These are phyloP conservation scores for Zarea fungicola DNA, from an alignment of 2,329 filamentous ascomycete genomes.

Conservation along the genomic window DNA sequence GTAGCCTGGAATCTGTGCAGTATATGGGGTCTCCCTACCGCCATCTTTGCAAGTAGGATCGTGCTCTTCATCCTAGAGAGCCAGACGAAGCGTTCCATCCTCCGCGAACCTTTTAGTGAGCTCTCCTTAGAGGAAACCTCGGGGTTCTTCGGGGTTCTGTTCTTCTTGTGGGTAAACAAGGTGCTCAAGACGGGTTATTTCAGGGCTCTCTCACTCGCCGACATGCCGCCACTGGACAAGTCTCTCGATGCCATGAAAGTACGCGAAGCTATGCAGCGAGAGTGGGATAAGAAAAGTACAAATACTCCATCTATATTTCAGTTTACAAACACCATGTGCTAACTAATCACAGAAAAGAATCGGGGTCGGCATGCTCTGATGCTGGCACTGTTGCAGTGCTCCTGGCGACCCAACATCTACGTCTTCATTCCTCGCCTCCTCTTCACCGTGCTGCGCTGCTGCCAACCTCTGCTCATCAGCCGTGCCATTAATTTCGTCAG, in stretches of 20 bases:
- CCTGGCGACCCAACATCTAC: background rate
- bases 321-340: background rate
- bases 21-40: background rate
- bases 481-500: background rate
- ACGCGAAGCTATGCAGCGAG: background rate
- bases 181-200: background rate
- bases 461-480: constrained; percentile 2
- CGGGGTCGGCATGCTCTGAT: background rate
- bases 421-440: background rate
- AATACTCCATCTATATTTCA: background rate
- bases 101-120: background rate
- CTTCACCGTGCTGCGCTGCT: background rate
- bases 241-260: background rate
- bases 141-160: background rate
- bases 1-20: background rate
- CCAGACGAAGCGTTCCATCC: background rate
- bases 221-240: background rate
- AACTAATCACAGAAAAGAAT: background rate
- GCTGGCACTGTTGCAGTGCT: background rate
- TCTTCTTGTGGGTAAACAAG: constrained; percentile 6
- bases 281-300: background rate
- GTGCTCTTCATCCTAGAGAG: background rate
- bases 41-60: background rate
- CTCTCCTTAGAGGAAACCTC: background rate
- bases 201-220: background rate